A percentile compares a stretch with the other conserved stretches of the same genome.
Evolutionary conservation across 2,329 filamentous ascomycete species (phyloP).

Genomic region (Chaetomium sp.): DNA sequence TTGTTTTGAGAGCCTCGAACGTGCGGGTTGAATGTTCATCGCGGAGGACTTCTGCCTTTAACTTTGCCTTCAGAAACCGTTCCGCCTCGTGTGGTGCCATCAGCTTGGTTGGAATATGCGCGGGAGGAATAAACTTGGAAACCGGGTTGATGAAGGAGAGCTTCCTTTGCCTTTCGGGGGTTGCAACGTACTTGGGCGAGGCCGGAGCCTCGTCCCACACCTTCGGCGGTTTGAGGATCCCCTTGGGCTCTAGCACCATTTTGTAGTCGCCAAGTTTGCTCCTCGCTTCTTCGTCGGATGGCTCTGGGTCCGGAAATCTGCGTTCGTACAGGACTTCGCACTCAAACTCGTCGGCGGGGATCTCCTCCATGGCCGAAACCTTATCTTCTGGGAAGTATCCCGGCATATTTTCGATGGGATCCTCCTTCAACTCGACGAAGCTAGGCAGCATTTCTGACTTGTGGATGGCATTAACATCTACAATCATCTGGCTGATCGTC

Average conservation of each 20-base stretch:
- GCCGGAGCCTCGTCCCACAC: constrained; percentile 21
- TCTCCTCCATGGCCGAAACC: constrained; percentile 33
- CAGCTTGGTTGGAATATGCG: constrained; percentile 28
- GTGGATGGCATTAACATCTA: constrained; percentile 41
- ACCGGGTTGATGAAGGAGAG: constrained; percentile 33
- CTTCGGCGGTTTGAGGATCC: constrained; percentile 33
- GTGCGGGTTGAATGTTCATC: constrained; percentile 24
- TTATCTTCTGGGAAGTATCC: constrained; percentile 36
- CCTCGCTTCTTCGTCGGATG: constrained; percentile 5
- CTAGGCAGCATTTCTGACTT: constrained; percentile 39
- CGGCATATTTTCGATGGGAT: constrained; percentile 29
- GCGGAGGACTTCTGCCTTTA: constrained; percentile 25
- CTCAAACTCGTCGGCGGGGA: constrained; percentile 31
- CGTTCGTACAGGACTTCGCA: constrained; percentile 30
- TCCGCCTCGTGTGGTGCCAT: constrained; percentile 27
- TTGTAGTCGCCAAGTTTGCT: constrained; percentile 20
- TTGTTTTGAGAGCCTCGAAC: constrained; percentile 19
- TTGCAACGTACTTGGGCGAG: constrained; percentile 30
- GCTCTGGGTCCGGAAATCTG: constrained; percentile 28
- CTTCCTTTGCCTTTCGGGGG: constrained; percentile 30
- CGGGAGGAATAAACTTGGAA: constrained; percentile 27
- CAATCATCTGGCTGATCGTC: constrained; percentile 38
- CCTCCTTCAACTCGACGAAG: constrained; percentile 34
- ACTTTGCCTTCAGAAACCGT: constrained; percentile 16
- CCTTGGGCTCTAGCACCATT: constrained; percentile 29